These are phyloP conservation scores for Mycena galericulata DNA, from an alignment of 768 basidiomycete species.

Conservation along the genomic window DNA sequence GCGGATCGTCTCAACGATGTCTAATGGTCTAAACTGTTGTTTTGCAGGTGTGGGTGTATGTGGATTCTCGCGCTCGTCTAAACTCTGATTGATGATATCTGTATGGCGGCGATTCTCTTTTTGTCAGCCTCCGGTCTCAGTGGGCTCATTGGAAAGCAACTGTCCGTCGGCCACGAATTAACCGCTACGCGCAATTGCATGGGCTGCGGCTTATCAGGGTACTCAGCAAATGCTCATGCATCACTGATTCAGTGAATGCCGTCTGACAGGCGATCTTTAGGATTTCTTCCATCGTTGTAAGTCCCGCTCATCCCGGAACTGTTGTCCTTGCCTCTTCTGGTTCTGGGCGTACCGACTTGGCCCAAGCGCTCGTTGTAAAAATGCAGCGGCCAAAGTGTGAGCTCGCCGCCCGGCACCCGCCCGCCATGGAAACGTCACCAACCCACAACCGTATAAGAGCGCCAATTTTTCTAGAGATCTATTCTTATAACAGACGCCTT, in stretches of 20 bases:
- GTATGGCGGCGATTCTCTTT: no score
- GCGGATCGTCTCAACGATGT: no score
- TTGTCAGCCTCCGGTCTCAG: no score
- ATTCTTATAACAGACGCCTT: background rate
- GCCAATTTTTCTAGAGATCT: background rate
- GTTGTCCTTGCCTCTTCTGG: background rate
- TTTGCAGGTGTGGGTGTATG: no score
- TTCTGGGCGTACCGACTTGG: conserved; percentile 28
- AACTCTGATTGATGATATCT: no score
- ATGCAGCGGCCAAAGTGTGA: background rate
- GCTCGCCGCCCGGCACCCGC: background rate
- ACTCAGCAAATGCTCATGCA: background rate
- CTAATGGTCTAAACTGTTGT: no score
- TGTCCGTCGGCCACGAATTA: no score
- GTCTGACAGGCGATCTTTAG: background rate
- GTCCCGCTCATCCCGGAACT: background rate
- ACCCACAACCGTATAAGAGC: background rate
- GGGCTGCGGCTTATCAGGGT: background rate
- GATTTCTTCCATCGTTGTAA: background rate
- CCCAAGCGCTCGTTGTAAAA: background rate
- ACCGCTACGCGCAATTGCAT: no score
- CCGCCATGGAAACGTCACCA: background rate
- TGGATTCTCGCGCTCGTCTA: no score
- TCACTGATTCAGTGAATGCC: background rate
- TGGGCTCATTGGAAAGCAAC: no score